Conservation (phyloP, 2,329 filamentous ascomycete species). For the Xylaria sp. region DNA sequence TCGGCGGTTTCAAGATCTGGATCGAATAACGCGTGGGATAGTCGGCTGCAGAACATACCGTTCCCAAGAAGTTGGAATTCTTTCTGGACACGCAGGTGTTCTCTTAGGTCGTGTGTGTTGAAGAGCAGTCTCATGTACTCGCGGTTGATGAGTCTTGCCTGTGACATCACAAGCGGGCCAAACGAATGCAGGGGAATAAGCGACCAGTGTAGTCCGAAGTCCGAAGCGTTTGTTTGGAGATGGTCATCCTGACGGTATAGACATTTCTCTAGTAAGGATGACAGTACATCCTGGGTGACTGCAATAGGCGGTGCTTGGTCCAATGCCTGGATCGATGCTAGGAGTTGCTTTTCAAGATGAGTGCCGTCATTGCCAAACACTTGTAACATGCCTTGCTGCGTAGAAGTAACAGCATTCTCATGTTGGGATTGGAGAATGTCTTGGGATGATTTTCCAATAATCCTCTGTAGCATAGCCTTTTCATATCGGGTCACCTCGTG, state of each 20-base stretch:
- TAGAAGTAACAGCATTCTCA: background rate
- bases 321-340: conserved; percentile 61
- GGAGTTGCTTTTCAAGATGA: conserved; percentile 59
- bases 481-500: conserved; percentile 66
- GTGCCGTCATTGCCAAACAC: conserved; percentile 61
- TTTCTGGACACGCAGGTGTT: conserved; percentile 78
- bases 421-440: background rate
- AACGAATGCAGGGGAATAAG: conserved; percentile 77
- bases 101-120: conserved; percentile 73
- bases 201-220: conserved; percentile 65
- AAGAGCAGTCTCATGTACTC: conserved; percentile 82
- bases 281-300: conserved; percentile 50
- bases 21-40: conserved; percentile 87
- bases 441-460: conserved; percentile 23
- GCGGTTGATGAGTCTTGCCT: conserved; percentile 80
- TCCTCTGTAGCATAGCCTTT: conserved; percentile 49
- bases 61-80: conserved; percentile 87
- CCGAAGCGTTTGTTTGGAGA: conserved; percentile 36
- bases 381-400: conserved; percentile 48
- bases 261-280: conserved; percentile 53
- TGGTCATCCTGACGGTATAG: conserved; percentile 48
- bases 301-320: conserved; percentile 49
- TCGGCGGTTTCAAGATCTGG: conserved; percentile 84
- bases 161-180: conserved; percentile 75
- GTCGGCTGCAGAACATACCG: conserved; percentile 80